phyloP scores from a whole-genome alignment of 2,329 filamentous ascomycete genomes.

The Capronia coronata region DNA sequence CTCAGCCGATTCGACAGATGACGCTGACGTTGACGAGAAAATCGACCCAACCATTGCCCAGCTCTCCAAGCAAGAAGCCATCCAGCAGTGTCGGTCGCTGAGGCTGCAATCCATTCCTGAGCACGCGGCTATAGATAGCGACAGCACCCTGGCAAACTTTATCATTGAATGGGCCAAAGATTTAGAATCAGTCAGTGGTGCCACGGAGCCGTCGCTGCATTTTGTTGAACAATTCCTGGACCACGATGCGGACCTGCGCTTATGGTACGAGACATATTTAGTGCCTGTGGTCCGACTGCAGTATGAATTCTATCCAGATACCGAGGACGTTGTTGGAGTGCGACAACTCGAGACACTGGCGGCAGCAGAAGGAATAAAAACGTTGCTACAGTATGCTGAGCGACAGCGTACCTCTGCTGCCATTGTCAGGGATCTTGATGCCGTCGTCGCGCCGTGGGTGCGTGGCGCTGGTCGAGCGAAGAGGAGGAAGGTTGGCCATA shows the following conservation, averaged over 20 bases:
- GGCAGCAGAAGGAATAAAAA: conserved; percentile 47
- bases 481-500: conserved; percentile 43
- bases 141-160: conserved; percentile 42
- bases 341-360: conserved; percentile 48
- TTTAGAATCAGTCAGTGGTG: conserved; percentile 54
- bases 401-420: conserved; percentile 31
- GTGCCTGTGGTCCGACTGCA: conserved; percentile 54
- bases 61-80: conserved; percentile 15
- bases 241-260: conserved; percentile 47
- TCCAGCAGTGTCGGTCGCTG: conserved; percentile 12
- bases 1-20: conserved; percentile 15
- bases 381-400: conserved; percentile 44
- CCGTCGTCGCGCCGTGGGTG: conserved; percentile 58
- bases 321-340: conserved; percentile 41
- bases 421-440: conserved; percentile 50
- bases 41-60: conserved; percentile 35
- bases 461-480: conserved; percentile 52
- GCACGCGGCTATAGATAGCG: conserved; percentile 3
- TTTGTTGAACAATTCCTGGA: conserved; percentile 54
- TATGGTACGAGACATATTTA: conserved; percentile 55
- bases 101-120: conserved; percentile 12
- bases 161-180: conserved; percentile 54
- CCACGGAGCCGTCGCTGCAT: conserved; percentile 50
- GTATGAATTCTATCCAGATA: conserved; percentile 57
- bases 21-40: conserved; percentile 28